phyloP scores from a whole-genome alignment of 805 yeast genomes.

The Saturnispora silvae region DNA sequence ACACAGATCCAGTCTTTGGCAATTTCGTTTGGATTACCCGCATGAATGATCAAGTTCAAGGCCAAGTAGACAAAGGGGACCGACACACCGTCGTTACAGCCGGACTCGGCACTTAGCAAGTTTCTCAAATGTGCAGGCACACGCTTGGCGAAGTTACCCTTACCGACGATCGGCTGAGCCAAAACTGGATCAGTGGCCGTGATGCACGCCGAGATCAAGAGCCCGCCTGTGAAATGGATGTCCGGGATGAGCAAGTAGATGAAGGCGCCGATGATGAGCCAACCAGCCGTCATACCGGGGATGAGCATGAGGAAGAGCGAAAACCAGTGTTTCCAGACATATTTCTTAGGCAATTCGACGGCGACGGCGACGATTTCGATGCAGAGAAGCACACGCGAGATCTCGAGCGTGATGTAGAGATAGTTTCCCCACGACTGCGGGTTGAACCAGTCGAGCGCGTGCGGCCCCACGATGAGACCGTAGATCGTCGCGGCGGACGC shows the following conservation, averaged over 20 bases:
- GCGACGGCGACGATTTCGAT: slow-evolving; percentile 67
- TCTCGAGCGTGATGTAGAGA: slow-evolving; percentile 43
- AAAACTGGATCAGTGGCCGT: slow-evolving; percentile 74
- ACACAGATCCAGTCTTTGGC: slow-evolving; percentile 53
- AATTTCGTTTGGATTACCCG: slow-evolving; percentile 38
- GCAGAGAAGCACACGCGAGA: slow-evolving; percentile 54
- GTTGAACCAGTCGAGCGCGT: slow-evolving; percentile 46
- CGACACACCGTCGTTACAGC: slow-evolving; percentile 67
- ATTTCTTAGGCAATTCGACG: slow-evolving; percentile 61
- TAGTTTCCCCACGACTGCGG: slow-evolving; percentile 50
- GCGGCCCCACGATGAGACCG: slow-evolving; percentile 52
- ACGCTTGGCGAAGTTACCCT: slow-evolving; percentile 58
- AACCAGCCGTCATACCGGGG: slow-evolving; percentile 64
- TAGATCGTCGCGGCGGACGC: slow-evolving; percentile 56
- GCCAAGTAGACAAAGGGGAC: slow-evolving; percentile 61
- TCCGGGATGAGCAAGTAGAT: slow-evolving; percentile 53
- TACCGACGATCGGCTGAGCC: slow-evolving; percentile 65
- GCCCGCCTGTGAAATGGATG: slow-evolving; percentile 41
- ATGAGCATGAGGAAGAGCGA: slow-evolving; percentile 47
- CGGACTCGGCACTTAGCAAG: slow-evolving; percentile 59
- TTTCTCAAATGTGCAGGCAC: slow-evolving; percentile 55
- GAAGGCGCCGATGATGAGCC: slow-evolving; percentile 55
- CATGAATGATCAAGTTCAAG: slow-evolving; percentile 40
- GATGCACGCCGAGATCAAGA: slow-evolving; percentile 57
- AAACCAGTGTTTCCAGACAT: slow-evolving; percentile 48